Conservation (phyloP, 139 green algal genomes). For the Chlorella sp. region DNA sequence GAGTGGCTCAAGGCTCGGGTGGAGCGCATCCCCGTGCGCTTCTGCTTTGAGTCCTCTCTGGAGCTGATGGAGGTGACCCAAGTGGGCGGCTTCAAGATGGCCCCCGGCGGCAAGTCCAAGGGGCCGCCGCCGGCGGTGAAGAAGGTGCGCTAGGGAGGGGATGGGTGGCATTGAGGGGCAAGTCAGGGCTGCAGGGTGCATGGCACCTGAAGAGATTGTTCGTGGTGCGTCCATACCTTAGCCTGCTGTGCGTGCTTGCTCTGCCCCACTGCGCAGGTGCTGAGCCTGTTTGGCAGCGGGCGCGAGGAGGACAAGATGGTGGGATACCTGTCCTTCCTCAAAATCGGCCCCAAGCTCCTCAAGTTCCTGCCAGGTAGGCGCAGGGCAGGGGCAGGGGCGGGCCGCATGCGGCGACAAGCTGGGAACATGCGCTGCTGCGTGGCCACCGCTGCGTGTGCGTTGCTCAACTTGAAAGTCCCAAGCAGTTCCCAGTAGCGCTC, state of each 20-base stretch:
- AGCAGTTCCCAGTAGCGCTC: no score
- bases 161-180: no score
- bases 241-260: no score
- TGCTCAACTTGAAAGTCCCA: no score
- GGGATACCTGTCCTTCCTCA: slow-evolving; percentile 88
- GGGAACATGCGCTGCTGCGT: no score
- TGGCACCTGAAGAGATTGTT: no score
- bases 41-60: slow-evolving; percentile 97
- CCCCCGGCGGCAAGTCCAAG: slow-evolving; percentile 66
- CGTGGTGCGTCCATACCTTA: no score
- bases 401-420: not conserved
- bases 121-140: slow-evolving; percentile 95
- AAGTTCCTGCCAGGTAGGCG: slow-evolving; percentile 86
- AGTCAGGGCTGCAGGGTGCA: no score
- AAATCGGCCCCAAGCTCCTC: slow-evolving; percentile 97
- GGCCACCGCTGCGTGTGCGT: no score
- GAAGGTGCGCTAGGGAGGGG: slow-evolving; percentile 65
- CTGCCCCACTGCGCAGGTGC: no score
- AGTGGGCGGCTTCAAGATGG: slow-evolving; percentile 77
- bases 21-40: slow-evolving; percentile 75
- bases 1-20: slow-evolving; percentile 90
- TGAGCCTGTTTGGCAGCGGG: slow-evolving; percentile 83
- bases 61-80: slow-evolving; percentile 95
- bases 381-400: not conserved
- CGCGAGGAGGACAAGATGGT: slow-evolving; percentile 98